phyloP scores from a whole-genome alignment of 2,329 filamentous ascomycete genomes.

The Penicillium freii region DNA sequence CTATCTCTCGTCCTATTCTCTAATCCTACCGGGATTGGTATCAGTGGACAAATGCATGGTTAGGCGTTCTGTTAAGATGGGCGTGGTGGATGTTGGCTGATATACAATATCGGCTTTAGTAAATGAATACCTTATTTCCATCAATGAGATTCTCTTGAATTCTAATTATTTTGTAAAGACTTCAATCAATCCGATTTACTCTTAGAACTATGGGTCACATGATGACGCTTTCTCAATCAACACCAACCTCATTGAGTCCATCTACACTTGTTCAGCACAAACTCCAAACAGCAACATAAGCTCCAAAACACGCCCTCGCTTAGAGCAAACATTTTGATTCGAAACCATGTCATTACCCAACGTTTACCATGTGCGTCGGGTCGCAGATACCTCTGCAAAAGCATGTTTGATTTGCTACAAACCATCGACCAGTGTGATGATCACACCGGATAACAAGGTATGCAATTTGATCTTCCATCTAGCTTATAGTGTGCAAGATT shows the following conservation, averaged over 20 bases:
- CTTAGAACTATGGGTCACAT: constrained; percentile 19
- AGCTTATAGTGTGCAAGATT: background rate
- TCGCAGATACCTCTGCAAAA: constrained; percentile 79
- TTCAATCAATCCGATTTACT: background rate
- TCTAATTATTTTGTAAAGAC: background rate
- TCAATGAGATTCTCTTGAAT: background rate
- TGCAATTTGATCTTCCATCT: background rate
- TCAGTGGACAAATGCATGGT: constrained; percentile 30
- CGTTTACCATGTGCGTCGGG: constrained; percentile 78
- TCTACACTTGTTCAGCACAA: background rate
- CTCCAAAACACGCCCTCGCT: background rate
- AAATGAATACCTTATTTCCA: background rate
- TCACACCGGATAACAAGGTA: constrained; percentile 87
- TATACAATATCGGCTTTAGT: background rate
- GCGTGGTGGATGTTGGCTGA: constrained; percentile 6
- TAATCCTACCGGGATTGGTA: constrained; percentile 16
- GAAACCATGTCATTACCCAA: constrained; percentile 58
- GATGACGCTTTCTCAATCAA: constrained; percentile 6
- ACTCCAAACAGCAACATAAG: background rate
- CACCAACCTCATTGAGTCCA: constrained; percentile 11
- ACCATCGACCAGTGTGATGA: constrained; percentile 78
- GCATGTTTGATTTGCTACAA: constrained; percentile 92
- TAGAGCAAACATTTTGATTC: no score
- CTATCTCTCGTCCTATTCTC: constrained; percentile 14
- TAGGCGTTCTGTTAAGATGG: constrained; percentile 22